Evolutionary conservation across 768 basidiomycete species (phyloP), one percentile per base, ranked within the genome.

Genomic region (Termitomyces sp.): DNA sequence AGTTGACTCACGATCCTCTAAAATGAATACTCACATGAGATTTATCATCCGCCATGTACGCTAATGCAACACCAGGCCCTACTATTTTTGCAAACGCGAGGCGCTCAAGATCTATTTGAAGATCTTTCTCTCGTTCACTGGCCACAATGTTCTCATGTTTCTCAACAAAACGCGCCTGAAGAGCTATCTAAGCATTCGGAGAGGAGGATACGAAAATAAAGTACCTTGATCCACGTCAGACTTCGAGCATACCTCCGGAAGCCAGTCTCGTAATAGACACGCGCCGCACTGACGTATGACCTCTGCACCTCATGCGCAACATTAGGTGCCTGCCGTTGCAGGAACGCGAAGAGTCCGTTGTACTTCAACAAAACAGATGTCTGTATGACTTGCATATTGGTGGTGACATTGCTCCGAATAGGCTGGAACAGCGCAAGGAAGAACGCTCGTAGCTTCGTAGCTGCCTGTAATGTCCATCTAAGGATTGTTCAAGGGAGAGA

Each of bases 261-360:
- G 0, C 90, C 93, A 22, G 97, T 98, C 75, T 99, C 97, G 62
- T 94, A 98, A 72, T 97, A 99, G 22, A 92, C 83, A 44, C 95
- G 86, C 15, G 92, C 90, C 32, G 91, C 85, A 38, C 84, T 84
- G 33, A 90, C 77, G 72, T 99, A 99, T 3, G 92, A 88, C 55
- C 93, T 81, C 71, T 94, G 94, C 24, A 99, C 77, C 72, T 98
- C 96, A 50, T 82, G 82, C 3, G 97, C 95, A 35, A 95, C 90
- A 38, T 80, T 80, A 9, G 88, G 81, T 6, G 91, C 91, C 63
- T 94, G 91, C 2, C 92, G 87, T 64, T 89, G 87, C 40, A 99
- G 79, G 70, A 98, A 99, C 1, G 83, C 82, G 67, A 87, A 98
- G 60, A 98, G 79, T 8, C 90, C 78, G 51, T 81, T 82, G 70